Conservation (phyloP, 2,329 filamentous ascomycete genomes). For the Teratosphaeria gauchensis region DNA sequence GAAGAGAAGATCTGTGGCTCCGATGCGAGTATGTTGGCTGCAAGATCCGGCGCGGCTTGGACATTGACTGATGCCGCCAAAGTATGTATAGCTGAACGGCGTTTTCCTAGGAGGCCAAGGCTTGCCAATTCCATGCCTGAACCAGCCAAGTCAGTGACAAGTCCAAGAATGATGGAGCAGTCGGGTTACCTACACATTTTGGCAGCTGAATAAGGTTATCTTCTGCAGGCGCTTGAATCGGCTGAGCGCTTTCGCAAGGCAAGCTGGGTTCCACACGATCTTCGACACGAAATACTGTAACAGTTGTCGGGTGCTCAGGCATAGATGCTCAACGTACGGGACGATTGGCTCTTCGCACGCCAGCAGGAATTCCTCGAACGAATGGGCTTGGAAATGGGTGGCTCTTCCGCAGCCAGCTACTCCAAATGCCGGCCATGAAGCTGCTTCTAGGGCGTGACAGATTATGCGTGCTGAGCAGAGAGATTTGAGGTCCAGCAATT, state of each 20-base stretch:
- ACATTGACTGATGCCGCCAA: not conserved
- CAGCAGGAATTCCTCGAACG: not conserved
- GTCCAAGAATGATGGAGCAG: not conserved
- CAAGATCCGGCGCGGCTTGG: not conserved
- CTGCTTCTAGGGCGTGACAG: not conserved
- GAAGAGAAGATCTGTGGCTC: not conserved
- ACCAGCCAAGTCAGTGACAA: not conserved
- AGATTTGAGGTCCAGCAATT: not conserved
- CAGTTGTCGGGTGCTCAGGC: not conserved
- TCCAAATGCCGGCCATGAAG: not conserved
- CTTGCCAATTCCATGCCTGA: not conserved
- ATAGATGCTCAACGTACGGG: not conserved
- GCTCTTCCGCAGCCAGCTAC: not conserved
- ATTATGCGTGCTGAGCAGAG: not conserved
- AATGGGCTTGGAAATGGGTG: not conserved
- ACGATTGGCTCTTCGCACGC: not conserved
- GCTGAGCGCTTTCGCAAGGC: not conserved
- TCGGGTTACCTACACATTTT: not conserved
- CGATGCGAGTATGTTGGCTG: not conserved
- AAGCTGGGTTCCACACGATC: not conserved
- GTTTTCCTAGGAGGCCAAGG: not conserved
- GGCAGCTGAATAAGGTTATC: not conserved
- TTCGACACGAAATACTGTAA: not conserved
- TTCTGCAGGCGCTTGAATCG: not conserved
- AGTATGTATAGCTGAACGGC: not conserved